phyloP scores from a whole-genome alignment of 163 green algal genomes.

The Smithsoniella earleae region DNA sequence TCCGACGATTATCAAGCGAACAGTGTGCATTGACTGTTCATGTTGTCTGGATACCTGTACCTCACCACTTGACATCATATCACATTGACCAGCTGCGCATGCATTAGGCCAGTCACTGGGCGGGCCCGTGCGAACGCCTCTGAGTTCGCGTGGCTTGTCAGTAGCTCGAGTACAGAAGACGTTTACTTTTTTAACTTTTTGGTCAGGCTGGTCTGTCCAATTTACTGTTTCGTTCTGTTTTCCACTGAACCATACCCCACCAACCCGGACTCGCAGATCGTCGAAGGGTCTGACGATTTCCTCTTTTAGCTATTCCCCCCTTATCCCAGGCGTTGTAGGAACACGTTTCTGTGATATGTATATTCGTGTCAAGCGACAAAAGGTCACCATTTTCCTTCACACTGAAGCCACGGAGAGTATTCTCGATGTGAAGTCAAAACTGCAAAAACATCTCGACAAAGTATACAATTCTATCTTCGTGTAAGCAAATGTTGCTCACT shows the following conservation, averaged over 20 bases:
- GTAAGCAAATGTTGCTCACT: not conserved
- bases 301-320: not conserved
- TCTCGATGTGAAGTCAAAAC: conserved; percentile 15
- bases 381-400: conserved; percentile 1
- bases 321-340: not conserved
- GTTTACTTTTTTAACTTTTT: no score
- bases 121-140: no score
- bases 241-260: not conserved
- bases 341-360: not conserved
- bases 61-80: no score
- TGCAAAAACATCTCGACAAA: conserved; percentile 22
- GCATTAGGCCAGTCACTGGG: no score
- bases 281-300: no score
- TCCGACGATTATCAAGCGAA: no score
- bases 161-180: no score
- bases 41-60: no score
- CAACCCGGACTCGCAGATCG: no score
- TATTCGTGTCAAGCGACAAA: conserved; percentile 23
- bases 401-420: conserved; percentile 11
- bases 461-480: not conserved
- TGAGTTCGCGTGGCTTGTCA: no score
- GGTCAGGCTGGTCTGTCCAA: not conserved
- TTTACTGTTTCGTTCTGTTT: not conserved
- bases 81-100: no score
- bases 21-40: no score